Conservation (phyloP, 139 green algal genomes). For the Chlamydomonas sphaeroides region DNA sequence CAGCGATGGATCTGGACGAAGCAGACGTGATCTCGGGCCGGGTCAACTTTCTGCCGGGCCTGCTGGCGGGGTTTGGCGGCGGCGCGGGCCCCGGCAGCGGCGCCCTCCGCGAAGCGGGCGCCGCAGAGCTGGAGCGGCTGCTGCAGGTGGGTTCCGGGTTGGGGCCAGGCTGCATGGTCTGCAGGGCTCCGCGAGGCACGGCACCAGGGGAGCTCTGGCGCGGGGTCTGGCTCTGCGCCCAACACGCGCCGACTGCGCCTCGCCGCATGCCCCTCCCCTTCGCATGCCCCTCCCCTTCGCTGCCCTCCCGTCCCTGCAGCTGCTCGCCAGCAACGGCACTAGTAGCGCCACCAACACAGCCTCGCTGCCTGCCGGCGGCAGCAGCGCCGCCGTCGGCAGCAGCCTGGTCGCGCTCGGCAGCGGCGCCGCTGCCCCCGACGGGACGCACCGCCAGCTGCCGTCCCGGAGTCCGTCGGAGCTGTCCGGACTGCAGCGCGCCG, state of each 20-base stretch:
- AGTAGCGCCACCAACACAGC: not conserved
- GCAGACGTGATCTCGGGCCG: constrained; percentile 28
- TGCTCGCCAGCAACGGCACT: constrained; percentile 11
- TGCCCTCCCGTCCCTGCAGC: too few species aligned
- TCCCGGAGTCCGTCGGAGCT: not conserved
- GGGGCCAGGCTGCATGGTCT: too few species aligned
- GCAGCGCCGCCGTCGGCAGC: not conserved
- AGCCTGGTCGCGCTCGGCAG: not conserved
- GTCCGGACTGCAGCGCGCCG: not conserved
- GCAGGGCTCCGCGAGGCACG: too few species aligned
- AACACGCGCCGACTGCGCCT: too few species aligned
- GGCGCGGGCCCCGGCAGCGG: too few species aligned
- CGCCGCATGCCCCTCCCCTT: too few species aligned
- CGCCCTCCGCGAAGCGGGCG: too few species aligned
- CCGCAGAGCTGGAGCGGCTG: not conserved
- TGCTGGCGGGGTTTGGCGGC: not conserved
- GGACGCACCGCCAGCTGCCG: not conserved
- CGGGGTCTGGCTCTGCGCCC: too few species aligned
- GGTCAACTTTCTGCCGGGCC: not conserved
- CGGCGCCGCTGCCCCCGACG: not conserved
- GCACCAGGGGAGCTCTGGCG: too few species aligned
- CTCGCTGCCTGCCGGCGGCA: not conserved
- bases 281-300: too few species aligned
- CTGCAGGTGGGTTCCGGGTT: too few species aligned
- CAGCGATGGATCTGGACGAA: not conserved